Conservation (phyloP, 1,139 yeast species). For the Hansenula anomala region DNA sequence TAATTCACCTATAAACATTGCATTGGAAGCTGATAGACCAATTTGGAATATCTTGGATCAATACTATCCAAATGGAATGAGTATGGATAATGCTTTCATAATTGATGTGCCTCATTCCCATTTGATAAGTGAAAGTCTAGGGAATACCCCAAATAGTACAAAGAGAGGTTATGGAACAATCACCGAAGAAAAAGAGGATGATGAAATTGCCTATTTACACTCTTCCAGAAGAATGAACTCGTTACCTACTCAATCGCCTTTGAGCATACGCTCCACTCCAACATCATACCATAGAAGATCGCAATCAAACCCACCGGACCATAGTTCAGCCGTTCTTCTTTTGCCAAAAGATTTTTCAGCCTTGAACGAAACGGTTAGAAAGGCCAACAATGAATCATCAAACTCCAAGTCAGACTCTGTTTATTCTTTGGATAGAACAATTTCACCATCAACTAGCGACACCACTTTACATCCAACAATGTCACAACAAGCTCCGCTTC, state of each 20-base stretch:
- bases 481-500: neutral
- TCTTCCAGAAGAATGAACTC: slow-evolving; percentile 14
- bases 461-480: neutral
- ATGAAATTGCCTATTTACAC: slow-evolving; percentile 3
- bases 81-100: slow-evolving; percentile 60
- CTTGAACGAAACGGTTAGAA: neutral
- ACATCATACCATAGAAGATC: slow-evolving; percentile 16
- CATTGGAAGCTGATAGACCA: slow-evolving; percentile 61
- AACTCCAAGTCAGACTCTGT: slow-evolving; percentile 1
- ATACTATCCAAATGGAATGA: slow-evolving; percentile 66
- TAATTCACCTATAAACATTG: slow-evolving; percentile 14
- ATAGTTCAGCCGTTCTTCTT: slow-evolving; percentile 18
- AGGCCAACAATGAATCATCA: neutral
- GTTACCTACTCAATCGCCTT: slow-evolving; percentile 9
- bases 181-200: slow-evolving; percentile 18
- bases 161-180: slow-evolving; percentile 14
- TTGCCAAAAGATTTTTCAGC: slow-evolving; percentile 10
- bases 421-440: slow-evolving; percentile 1
- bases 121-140: too few relatives aligned
- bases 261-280: slow-evolving; percentile 6
- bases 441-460: slow-evolving; percentile 1
- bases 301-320: slow-evolving; percentile 22
- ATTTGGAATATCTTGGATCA: slow-evolving; percentile 58
- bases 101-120: slow-evolving; percentile 40
- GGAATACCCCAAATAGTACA: neutral